Percentiles rank a stretch among this genome's conserved stretches.
These are phyloP conservation scores for Phytophthora tubulina DNA, from an alignment of 352 stramenopile species.

Conservation along the genomic window DNA sequence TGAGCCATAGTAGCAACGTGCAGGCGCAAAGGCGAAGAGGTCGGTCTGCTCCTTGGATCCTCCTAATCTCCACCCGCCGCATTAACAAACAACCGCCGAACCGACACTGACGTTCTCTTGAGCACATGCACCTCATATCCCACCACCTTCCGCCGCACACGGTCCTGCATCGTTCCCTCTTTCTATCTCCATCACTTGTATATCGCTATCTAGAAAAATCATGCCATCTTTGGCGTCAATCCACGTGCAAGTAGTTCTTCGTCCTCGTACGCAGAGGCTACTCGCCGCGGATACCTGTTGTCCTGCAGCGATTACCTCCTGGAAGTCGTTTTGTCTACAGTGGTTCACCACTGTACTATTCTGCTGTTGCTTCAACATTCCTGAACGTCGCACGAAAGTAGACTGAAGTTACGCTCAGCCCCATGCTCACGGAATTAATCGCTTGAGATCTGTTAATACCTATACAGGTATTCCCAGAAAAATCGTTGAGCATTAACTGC, in stretches of 20 bases:
- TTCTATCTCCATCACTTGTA: constrained; percentile 61
- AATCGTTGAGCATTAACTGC: too few relatives aligned
- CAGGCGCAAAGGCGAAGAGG: constrained; percentile 25
- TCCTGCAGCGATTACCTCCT: too few relatives aligned
- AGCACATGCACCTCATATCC: constrained; percentile 86
- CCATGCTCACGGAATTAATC: too few relatives aligned
- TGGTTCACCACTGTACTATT: too few relatives aligned
- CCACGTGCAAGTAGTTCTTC: constrained; percentile 67
- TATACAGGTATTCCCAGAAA: too few relatives aligned
- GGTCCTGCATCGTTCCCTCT: background rate
- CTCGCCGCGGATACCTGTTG: too few relatives aligned
- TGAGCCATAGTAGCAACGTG: too few relatives aligned
- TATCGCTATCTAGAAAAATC: constrained; percentile 86
- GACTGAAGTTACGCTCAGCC: too few relatives aligned
- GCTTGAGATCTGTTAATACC: too few relatives aligned
- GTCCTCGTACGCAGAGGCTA: constrained; percentile 6
- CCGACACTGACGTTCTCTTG: constrained; percentile 69
- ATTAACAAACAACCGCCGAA: constrained; percentile 60
- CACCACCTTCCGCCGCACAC: constrained; percentile 74
- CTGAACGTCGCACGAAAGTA: too few relatives aligned
- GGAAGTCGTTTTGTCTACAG: too few relatives aligned
- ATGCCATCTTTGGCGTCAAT: constrained; percentile 84
- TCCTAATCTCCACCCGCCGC: constrained; percentile 18
- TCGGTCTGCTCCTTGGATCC: constrained; percentile 22
- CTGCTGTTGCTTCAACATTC: too few relatives aligned